These are phyloP conservation scores for Ustilago curta DNA, from an alignment of 1,284 basidiomycete species.

Conservation along the genomic window DNA sequence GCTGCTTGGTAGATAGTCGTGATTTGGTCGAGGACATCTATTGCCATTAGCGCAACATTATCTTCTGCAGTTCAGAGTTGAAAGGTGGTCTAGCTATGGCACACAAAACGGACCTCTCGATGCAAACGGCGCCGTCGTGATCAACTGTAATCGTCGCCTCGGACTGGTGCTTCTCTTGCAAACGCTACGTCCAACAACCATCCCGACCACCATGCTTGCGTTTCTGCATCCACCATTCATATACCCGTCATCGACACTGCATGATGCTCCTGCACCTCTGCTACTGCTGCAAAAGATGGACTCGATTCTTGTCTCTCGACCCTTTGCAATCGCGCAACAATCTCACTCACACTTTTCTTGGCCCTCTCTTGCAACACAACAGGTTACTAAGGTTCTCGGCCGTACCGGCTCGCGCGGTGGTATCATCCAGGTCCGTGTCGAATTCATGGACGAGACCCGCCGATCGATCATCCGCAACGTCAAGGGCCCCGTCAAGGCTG, in stretches of 20 bases:
- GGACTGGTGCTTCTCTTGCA: no score
- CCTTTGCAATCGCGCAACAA: not conserved
- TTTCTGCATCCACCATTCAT: not conserved
- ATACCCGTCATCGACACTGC: not conserved
- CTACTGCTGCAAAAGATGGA: not conserved
- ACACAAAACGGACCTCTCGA: not conserved
- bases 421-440: slow-evolving; percentile 99
- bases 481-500: slow-evolving; percentile 95
- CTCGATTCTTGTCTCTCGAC: not conserved
- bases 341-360: slow-evolving; percentile 27
- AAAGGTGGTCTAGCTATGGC: not conserved
- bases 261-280: not conserved
- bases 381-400: slow-evolving; percentile 84
- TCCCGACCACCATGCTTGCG: not conserved
- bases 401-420: slow-evolving; percentile 99
- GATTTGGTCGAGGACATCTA: no score
- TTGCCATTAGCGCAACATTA: no score
- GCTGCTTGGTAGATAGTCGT: no score
- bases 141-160: not conserved
- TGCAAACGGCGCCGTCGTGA: not conserved
- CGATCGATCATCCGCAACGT: slow-evolving; percentile 99
- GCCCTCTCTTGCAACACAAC: slow-evolving; percentile 14
- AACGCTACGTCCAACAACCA: not conserved
- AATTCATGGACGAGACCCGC: slow-evolving; percentile 97
- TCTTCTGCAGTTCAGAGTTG: no score